Evolutionary conservation across 148 eudicot species (phyloP), one percentile per base, ranked within the genome.

Genomic region (Amaranthus hypochondriacus): DNA sequence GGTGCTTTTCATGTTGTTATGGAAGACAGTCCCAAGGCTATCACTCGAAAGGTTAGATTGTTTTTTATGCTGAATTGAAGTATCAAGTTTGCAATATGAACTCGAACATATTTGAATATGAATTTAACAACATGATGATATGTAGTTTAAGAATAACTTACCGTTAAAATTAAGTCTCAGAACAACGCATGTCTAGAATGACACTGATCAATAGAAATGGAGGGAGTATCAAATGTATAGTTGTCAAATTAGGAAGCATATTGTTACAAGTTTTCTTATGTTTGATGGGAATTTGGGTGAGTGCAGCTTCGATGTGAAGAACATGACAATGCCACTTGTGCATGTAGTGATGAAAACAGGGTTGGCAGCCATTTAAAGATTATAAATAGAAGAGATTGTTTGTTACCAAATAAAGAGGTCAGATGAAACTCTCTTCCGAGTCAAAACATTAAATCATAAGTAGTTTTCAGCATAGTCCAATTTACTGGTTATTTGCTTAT

Each of bases 1-100:
- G 96, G 96, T 10, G 88, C 66, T 11, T 82, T 90, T 54, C 85
- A 85, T 77, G 86, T 90, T 50, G 72, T 82, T 9, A 75, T 76
- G 79, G 92, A 87, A 50, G 85, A 80, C 69, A 82, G 79, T 74
- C 53, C 79, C 58, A 56, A 75, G 79, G 76, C 73, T 48, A 66
- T 21, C 2, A 58, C 68, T 75, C 55, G 56, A 13, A 81, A 85
- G 88, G 88, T 87, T 5, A 66, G 72, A 1, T 56, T 28, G 39
- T 28, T 50, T 57, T 21, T 8, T 51, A 6, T 56, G 60, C 13
- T 10, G 9, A 10, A 28, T 5, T 64, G 48, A 44, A 4, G 48
- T 9, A 28, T 28, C 39, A 28, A 28, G 39, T 28, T 28, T 28
- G 39, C 39, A 28, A 28, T 28, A 28, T 28, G 39, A 28, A 28